Evolutionary conservation across 108 stramenopile species (phyloP).

Genomic region (Pseudonitzschia multistriata): DNA sequence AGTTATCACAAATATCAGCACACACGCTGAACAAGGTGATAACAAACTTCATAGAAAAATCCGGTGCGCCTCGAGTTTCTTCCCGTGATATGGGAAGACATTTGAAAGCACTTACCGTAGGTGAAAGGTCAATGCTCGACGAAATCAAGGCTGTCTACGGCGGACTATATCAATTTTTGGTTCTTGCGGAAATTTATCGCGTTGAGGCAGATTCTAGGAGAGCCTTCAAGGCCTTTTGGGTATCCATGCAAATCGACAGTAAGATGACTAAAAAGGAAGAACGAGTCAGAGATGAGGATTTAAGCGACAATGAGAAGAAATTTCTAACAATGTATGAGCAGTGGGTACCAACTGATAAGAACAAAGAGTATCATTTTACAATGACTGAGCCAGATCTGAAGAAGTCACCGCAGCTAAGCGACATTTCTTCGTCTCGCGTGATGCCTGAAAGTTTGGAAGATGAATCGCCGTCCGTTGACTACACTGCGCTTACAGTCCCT

Average conservation of each 20-base stretch:
- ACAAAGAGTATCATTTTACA: constrained; percentile 19
- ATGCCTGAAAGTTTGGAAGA: not conserved
- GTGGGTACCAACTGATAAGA: not conserved
- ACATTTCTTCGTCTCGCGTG: not conserved
- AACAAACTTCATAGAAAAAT: constrained; percentile 56
- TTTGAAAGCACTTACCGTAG: constrained; percentile 56
- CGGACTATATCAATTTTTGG: constrained; percentile 53
- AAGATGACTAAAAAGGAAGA: not conserved
- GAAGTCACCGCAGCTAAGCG: not conserved
- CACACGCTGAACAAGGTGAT: constrained; percentile 66
- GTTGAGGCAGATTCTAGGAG: constrained; percentile 9
- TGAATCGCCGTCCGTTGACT: constrained; percentile 34
- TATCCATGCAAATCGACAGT: not conserved
- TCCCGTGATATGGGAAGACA: constrained; percentile 70
- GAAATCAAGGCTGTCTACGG: constrained; percentile 64
- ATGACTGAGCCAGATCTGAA: not conserved
- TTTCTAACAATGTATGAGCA: constrained; percentile 11
- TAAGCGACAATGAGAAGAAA: constrained; percentile 11
- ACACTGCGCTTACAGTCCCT: constrained; percentile 45
- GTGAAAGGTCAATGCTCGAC: constrained; percentile 55
- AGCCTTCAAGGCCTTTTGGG: constrained; percentile 16
- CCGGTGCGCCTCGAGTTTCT: constrained; percentile 47
- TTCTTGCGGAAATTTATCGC: constrained; percentile 13
- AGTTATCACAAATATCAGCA: constrained; percentile 28
- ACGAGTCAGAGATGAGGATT: not conserved